Base-by-base conservation (phyloP, 306 rosid species). In the Cyclanthera cordifolia region DNA sequence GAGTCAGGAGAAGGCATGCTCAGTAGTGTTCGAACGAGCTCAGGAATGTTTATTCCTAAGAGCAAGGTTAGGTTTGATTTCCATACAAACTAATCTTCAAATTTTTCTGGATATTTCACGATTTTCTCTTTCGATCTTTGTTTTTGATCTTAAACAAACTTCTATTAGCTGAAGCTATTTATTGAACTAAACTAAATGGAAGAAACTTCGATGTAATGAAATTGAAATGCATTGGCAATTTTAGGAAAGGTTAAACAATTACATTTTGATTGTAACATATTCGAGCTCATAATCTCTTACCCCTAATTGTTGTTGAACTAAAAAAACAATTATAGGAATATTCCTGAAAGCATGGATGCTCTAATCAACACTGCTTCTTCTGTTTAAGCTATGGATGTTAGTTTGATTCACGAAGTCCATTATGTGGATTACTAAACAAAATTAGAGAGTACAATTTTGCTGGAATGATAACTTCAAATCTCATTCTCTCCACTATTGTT, bases 11-110 rank as follows among this genome's bases (percentile, higher is more conserved):
- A 86, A 67, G 79, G 91, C 79, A 69, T 53, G 86, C 83, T 87
- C 39, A 93, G 99, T 73, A 87, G 86, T 53, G 91, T 87, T 47
- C 88, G 99, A 34, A 93, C 96, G 21, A 93, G 99, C 86, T 90
- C 96, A 10, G 99, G 99, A 53, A 90, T 85, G 96, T 89, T 93
- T 84, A 93, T 93, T 58, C 2, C 86, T 41, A 90, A 87, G 81
- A 86, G 76, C 72, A 90, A 93, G 96, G 99, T 89, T 79, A 4
- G 46, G 65, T 15, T 53, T 52, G 47, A 39, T 23, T 46, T 34
- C 3, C 28, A 24, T 14, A 45, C 30, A 3, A 45, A 45, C 16
- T 47, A n/a, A 55, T 32, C 20, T 48, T 17, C 41, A 46, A 39
- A 48, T 25, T 67, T 39, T 16, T 43, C 34, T 56, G 15, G 47